Conservation (phyloP, 1,139 yeast species). For the Sugiyamaella neomexicana region DNA sequence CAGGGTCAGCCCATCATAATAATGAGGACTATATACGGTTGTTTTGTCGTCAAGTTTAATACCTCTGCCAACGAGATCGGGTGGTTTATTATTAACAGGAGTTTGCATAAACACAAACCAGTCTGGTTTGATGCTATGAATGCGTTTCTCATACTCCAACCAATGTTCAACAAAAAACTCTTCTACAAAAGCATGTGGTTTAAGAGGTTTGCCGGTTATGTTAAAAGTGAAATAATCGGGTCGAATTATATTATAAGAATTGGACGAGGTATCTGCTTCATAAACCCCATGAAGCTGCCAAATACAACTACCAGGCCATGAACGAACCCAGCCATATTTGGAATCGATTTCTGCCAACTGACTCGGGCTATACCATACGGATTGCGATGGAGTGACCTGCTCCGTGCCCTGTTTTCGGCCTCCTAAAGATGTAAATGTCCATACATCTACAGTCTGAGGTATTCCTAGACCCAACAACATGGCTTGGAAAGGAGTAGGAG, state of each 20-base stretch:
- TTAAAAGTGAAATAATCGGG: conserved; percentile 53
- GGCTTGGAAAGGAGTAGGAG: conserved; percentile 38
- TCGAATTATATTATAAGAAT: conserved; percentile 40
- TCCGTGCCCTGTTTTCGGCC: conserved; percentile 60
- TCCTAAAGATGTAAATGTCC: conserved; percentile 66
- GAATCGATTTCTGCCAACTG: conserved; percentile 50
- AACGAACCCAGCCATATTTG: conserved; percentile 70
- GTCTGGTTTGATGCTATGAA: conserved; percentile 45
- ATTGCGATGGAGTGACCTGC: conserved; percentile 63
- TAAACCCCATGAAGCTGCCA: conserved; percentile 81
- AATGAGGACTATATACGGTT: conserved; percentile 82
- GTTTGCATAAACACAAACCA: conserved; percentile 70
- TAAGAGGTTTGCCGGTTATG: conserved; percentile 44
- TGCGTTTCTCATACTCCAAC: conserved; percentile 46
- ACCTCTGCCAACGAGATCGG: conserved; percentile 40
- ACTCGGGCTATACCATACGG: conserved; percentile 62
- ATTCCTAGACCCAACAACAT: conserved; percentile 67
- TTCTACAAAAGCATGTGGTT: conserved; percentile 57
- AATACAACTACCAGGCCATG: conserved; percentile 78
- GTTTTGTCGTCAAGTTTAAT: conserved; percentile 25
- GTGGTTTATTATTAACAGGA: conserved; percentile 80
- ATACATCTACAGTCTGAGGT: conserved; percentile 65
- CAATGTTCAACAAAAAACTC: conserved; percentile 61
- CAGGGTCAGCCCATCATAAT: conserved; percentile 88
- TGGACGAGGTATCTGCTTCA: conserved; percentile 55